Percentiles rank a stretch among this genome's conserved stretches.
phyloP scores from a whole-genome alignment of 306 rosid species.

The Acacia confusa region DNA sequence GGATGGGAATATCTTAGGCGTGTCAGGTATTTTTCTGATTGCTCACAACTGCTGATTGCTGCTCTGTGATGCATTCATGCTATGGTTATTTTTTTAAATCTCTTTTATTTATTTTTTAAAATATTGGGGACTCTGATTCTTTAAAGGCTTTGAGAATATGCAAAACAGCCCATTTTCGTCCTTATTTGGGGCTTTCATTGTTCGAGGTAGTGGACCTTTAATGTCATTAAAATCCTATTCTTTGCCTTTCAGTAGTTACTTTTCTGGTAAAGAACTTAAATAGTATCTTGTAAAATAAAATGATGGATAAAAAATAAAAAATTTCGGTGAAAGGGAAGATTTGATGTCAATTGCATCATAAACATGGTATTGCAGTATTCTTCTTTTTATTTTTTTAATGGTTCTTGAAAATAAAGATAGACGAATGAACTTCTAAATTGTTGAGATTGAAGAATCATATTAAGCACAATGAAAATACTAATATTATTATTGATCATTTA shows the following conservation, averaged over 20 bases:
- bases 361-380: neutral
- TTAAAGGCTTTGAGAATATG: neutral
- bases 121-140: neutral
- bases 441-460: too few relatives aligned
- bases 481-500: too few relatives aligned
- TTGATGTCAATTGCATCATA: neutral
- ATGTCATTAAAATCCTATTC: neutral
- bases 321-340: neutral
- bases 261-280: neutral
- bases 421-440: neutral
- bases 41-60: neutral
- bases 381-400: neutral
- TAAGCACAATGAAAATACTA: too few relatives aligned
- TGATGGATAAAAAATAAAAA: neutral
- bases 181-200: neutral
- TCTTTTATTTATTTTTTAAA: conserved; percentile 13
- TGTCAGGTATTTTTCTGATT: conserved; percentile 65
- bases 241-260: neutral
- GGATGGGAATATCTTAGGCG: conserved; percentile 96
- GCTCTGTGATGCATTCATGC: conserved; percentile 3
- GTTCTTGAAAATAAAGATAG: neutral
- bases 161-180: neutral
- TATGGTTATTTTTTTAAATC: conserved; percentile 11
- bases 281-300: neutral
- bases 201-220: neutral